These are phyloP conservation scores for Yueomyces sp. DNA, from an alignment of 1,139 yeast genomes.

Conservation along the genomic window DNA sequence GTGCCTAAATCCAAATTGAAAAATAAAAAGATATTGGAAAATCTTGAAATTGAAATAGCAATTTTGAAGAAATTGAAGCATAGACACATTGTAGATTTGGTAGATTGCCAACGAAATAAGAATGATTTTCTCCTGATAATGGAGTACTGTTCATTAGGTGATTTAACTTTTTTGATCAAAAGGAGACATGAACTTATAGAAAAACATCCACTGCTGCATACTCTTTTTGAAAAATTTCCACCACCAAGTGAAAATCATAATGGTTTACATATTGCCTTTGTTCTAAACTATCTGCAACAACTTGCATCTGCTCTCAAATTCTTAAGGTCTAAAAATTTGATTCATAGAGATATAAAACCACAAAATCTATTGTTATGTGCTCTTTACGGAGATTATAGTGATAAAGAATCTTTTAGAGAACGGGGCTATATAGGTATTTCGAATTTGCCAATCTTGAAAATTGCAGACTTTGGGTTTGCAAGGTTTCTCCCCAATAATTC, in stretches of 20 bases:
- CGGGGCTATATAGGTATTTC: conserved; percentile 60
- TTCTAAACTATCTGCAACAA: conserved; percentile 76
- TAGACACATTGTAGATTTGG: conserved; percentile 80
- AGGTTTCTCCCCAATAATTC: conserved; percentile 84
- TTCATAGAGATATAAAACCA: conserved; percentile 90
- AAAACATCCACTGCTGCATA: conserved; percentile 69
- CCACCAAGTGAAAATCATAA: conserved; percentile 57
- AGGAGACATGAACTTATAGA: conserved; percentile 58
- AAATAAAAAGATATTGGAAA: conserved; percentile 76
- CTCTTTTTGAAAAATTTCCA: conserved; percentile 71
- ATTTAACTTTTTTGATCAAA: conserved; percentile 74
- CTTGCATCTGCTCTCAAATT: conserved; percentile 75
- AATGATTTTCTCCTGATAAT: conserved; percentile 82
- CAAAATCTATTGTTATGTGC: conserved; percentile 81
- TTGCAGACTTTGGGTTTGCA: conserved; percentile 97
- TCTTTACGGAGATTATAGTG: conserved; percentile 40
- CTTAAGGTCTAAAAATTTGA: conserved; percentile 68
- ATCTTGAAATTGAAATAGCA: conserved; percentile 80
- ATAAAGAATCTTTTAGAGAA: conserved; percentile 44
- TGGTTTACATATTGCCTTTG: conserved; percentile 70
- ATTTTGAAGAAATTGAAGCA: conserved; percentile 79
- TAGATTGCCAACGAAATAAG: conserved; percentile 70
- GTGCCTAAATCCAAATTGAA: conserved; percentile 74
- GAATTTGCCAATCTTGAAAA: conserved; percentile 80
- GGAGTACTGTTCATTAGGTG: conserved; percentile 96